These are phyloP conservation scores for Xylariaceae sp. DNA, from an alignment of 2,329 filamentous ascomycete species.

Conservation along the genomic window DNA sequence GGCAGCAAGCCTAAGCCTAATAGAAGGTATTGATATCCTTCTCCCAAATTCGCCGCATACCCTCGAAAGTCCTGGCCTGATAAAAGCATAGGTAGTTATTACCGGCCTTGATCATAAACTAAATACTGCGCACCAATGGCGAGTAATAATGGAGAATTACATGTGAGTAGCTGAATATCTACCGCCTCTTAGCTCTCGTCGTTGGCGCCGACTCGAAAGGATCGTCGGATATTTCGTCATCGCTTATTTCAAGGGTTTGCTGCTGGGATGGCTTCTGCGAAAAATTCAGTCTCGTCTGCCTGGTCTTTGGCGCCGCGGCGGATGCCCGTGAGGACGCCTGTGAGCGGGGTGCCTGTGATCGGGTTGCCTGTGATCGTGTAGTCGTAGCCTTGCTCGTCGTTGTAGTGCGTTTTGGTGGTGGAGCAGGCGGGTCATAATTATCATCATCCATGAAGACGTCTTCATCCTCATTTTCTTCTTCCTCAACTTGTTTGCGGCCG, in stretches of 20 bases:
- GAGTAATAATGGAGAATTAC: too few relatives aligned
- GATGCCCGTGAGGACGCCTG: conserved; percentile 34
- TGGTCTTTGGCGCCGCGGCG: conserved; percentile 31
- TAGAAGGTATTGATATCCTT: not conserved
- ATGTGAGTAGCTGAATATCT: not conserved
- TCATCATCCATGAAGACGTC: conserved; percentile 53
- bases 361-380: conserved; percentile 31
- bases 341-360: conserved; percentile 28
- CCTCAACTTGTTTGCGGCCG: conserved; percentile 36
- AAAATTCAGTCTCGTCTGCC: conserved; percentile 50
- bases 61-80: not conserved
- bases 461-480: conserved; percentile 40
- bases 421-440: conserved; percentile 37
- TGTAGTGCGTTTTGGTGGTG: conserved; percentile 37
- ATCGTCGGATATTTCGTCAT: conserved; percentile 62
- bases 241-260: conserved; percentile 55
- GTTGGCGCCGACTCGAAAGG: conserved; percentile 52
- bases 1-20: not conserved
- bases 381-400: conserved; percentile 30
- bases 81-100: too few relatives aligned
- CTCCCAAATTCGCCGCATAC: not conserved
- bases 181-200: conserved; percentile 29
- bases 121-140: not conserved
- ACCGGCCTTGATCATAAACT: not conserved
- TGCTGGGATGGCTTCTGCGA: conserved; percentile 43